Base-by-base conservation (phyloP, 2,329 filamentous ascomycete species). In the Dactylonectria macrodidyma region DNA sequence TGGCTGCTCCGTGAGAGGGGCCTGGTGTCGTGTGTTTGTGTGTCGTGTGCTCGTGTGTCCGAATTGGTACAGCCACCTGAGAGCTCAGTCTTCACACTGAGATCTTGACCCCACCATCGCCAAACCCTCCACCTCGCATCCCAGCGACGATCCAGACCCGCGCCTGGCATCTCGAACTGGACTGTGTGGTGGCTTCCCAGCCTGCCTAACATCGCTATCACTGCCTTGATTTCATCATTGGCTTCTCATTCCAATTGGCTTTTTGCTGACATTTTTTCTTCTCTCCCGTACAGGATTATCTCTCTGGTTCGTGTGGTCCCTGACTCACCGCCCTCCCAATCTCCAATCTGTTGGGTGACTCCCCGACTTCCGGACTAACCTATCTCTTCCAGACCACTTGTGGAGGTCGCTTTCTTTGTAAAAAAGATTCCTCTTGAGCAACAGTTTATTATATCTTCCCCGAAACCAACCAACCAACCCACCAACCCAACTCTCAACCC, bases 251-350 rank as follows among this genome's bases (percentile, higher is more conserved):
- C 62, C 63, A 73, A 73, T 75, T 73, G 69, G 66, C 54, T 66
- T 58, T 46, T 77, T 79, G 77, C 86, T 89, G 84, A 88, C 81
- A 64, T 71, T 69, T 74, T 73, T 68, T 70, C 72, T 74, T 74
- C 68, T 71, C 71, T 10, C 10, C n/a, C n/a, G 8, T 73, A 65
- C 77, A 92, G 91, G 91, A 93, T 88, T 93, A 93, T 88, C 89
- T 93, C 84, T 93, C 91, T 90, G 91, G 91, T 92, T 83, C 78
- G 88, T 83, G 30, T 58, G 14, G 12, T 54, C 67, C 68, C 70
- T 83, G 80, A 83, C 83, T 85, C 82, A 85, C 83, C 81, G 80
- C 80, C 78, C 55, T 30, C 26, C 26, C 26, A 30, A 30, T 30
- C 26, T 30, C 59, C 59, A 56, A 65, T 50, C 48, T 61, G 58